These are phyloP conservation scores for Globisporangium alternatum DNA, from an alignment of 352 stramenopile genomes.

Conservation along the genomic window DNA sequence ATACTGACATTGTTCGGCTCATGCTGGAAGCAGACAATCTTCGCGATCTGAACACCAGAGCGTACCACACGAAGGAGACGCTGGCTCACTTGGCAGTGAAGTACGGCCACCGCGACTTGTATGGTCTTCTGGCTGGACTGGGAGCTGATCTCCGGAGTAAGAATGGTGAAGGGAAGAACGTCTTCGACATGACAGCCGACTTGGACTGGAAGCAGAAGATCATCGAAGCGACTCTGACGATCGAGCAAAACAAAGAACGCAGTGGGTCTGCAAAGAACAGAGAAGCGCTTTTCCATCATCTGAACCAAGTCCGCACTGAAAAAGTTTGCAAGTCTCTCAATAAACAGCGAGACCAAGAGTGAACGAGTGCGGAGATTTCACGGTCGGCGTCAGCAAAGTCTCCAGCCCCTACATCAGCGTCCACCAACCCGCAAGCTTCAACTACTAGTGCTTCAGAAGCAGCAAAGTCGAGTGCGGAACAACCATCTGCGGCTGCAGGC, in stretches of 20 bases:
- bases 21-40: slow-evolving; percentile 27
- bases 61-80: slow-evolving; percentile 26
- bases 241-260: neutral
- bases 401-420: neutral
- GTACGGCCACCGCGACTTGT: slow-evolving; percentile 19
- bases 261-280: neutral
- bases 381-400: neutral
- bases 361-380: neutral
- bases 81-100: slow-evolving; percentile 28
- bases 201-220: slow-evolving; percentile 14
- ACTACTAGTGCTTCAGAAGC: neutral
- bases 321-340: neutral
- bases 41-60: slow-evolving; percentile 28
- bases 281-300: slow-evolving; percentile 1
- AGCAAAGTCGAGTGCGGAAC: slow-evolving; percentile 12
- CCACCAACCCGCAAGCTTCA: neutral
- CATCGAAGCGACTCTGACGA: slow-evolving; percentile 7
- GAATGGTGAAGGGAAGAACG: slow-evolving; percentile 13
- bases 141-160: slow-evolving; percentile 23
- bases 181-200: slow-evolving; percentile 22
- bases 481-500: too few relatives aligned
- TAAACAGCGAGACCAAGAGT: slow-evolving; percentile 5
- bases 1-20: slow-evolving; percentile 22
- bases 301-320: neutral
- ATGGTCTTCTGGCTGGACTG: slow-evolving; percentile 12